Conservation (phyloP, 1,139 yeast species). For the Debaryomyces coudertii region DNA sequence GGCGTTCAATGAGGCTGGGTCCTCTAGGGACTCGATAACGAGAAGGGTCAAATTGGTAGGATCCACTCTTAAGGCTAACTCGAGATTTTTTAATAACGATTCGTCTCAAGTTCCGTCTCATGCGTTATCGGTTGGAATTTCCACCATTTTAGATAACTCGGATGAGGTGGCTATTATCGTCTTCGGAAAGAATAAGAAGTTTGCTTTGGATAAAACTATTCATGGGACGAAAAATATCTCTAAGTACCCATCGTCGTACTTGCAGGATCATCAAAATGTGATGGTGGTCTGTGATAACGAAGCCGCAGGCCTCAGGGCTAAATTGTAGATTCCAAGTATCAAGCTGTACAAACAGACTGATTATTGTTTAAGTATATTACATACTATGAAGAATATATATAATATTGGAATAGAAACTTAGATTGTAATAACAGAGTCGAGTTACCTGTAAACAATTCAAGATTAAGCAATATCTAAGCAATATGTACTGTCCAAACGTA, state of each 20-base stretch:
- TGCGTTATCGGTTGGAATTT: conserved; percentile 63
- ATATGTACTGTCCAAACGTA: background rate
- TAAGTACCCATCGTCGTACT: conserved; percentile 48
- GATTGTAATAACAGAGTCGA: too few relatives aligned
- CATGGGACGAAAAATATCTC: conserved; percentile 40
- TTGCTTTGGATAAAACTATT: conserved; percentile 49
- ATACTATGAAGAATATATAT: background rate
- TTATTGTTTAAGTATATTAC: background rate
- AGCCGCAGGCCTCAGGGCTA: conserved; percentile 42
- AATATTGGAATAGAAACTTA: background rate
- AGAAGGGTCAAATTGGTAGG: conserved; percentile 54
- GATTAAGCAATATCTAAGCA: background rate
- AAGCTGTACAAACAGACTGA: too few relatives aligned
- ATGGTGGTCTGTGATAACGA: conserved; percentile 51
- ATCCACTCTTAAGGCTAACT: conserved; percentile 59
- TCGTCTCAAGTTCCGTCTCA: conserved; percentile 51
- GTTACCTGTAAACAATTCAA: background rate
- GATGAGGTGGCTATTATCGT: conserved; percentile 55
- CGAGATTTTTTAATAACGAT: conserved; percentile 56
- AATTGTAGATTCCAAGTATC: conserved; percentile 24
- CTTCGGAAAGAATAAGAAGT: conserved; percentile 46
- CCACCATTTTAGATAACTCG: conserved; percentile 65
- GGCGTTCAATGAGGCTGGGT: conserved; percentile 67
- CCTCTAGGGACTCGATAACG: conserved; percentile 49
- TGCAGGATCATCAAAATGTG: conserved; percentile 50